These are phyloP conservation scores for Jamesozyma gamospora DNA, from an alignment of 805 yeast species.

Conservation along the genomic window DNA sequence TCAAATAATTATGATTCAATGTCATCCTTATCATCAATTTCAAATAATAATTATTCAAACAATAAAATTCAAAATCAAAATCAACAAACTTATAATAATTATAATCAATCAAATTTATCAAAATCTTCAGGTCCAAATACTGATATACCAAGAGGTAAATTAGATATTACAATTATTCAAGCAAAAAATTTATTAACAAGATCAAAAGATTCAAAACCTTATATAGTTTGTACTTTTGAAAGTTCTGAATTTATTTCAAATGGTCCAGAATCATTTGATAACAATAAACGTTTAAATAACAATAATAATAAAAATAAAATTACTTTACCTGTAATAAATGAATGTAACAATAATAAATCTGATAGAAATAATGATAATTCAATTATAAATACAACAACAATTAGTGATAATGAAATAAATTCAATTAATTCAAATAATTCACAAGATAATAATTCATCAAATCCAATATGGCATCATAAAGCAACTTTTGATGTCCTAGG, in stretches of 20 bases:
- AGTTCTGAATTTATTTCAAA: slow-evolving; percentile 82
- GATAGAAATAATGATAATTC: slow-evolving; percentile 1
- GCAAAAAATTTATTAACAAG: slow-evolving; percentile 59
- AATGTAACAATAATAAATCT: slow-evolving; percentile 3
- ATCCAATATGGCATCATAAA: slow-evolving; percentile 87
- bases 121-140: slow-evolving; percentile 12
- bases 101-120: background rate
- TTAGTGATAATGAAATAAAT: slow-evolving; percentile 4
- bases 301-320: slow-evolving; percentile 4
- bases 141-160: slow-evolving; percentile 63
- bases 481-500: slow-evolving; percentile 89
- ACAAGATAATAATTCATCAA: slow-evolving; percentile 20
- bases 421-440: slow-evolving; percentile 6
- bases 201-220: slow-evolving; percentile 56
- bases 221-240: slow-evolving; percentile 86
- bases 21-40: background rate
- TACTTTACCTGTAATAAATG: slow-evolving; percentile 18
- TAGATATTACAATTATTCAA: slow-evolving; percentile 70
- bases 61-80: slow-evolving; percentile 1
- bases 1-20: slow-evolving; percentile 1
- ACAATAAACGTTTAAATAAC: slow-evolving; percentile 13
- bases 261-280: slow-evolving; percentile 46
- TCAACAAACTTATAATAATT: background rate
- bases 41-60: background rate
- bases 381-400: no score